These are phyloP conservation scores for Pleomassaria siparia DNA, from an alignment of 2,329 filamentous ascomycete genomes.

Conservation along the genomic window DNA sequence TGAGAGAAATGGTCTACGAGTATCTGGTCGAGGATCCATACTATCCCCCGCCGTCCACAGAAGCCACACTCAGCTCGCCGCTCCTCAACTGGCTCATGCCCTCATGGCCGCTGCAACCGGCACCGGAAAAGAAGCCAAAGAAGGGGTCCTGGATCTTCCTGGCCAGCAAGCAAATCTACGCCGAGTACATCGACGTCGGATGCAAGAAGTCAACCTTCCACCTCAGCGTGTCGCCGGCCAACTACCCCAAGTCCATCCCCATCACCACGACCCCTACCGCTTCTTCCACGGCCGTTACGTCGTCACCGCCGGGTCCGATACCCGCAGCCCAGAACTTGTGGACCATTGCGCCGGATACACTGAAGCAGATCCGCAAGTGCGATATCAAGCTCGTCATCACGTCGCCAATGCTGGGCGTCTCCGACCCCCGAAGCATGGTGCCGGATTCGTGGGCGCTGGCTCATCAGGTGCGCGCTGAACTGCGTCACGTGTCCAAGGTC, in stretches of 20 bases:
- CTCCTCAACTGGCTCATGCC: conserved; percentile 23
- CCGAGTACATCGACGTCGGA: conserved; percentile 38
- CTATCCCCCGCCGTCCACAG: conserved; percentile 22
- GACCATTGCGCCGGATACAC: conserved; percentile 23
- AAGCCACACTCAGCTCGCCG: conserved; percentile 6
- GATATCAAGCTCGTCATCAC: conserved; percentile 37
- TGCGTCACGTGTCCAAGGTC: conserved; percentile 21
- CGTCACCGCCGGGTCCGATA: conserved; percentile 1
- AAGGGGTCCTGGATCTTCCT: conserved; percentile 31
- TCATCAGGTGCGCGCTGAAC: conserved; percentile 25
- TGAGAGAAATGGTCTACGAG: conserved; percentile 37
- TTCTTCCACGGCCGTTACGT: not conserved
- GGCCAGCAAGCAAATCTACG: conserved; percentile 35
- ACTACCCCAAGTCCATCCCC: conserved; percentile 20
- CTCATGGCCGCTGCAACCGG: not conserved
- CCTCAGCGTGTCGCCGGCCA: conserved; percentile 35
- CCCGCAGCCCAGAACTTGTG: conserved; percentile 20
- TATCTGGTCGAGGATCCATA: conserved; percentile 33
- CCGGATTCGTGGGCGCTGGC: conserved; percentile 35
- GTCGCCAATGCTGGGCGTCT: conserved; percentile 37
- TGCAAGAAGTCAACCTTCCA: conserved; percentile 34
- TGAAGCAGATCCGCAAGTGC: conserved; percentile 27
- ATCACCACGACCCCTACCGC: not conserved
- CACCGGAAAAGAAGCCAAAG: conserved; percentile 3
- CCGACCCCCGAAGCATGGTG: conserved; percentile 38